Evolutionary conservation across 2,329 filamentous ascomycete genomes (phyloP).

Genomic region (Aspergillus fijiensis): DNA sequence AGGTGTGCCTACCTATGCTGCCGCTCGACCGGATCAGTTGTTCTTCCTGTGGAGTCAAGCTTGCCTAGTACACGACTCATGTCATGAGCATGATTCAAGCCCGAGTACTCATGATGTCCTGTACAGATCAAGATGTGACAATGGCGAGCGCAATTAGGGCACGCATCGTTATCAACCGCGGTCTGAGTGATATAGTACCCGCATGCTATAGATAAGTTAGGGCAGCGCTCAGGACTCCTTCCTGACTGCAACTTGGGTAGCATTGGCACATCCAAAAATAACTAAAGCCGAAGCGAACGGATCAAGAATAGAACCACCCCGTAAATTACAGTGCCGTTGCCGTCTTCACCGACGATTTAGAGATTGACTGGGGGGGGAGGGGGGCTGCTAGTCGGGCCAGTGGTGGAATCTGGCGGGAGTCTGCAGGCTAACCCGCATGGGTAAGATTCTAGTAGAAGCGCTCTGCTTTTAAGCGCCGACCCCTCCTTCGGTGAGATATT

Average conservation of each 20-base stretch:
- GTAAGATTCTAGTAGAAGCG: conserved; percentile 7
- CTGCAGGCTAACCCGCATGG: conserved; percentile 9
- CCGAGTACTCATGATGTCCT: no score
- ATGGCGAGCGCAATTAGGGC: neutral
- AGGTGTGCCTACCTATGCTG: neutral
- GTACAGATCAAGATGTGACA: neutral
- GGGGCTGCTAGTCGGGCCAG: neutral
- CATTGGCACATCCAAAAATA: conserved; percentile 6
- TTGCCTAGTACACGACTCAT: neutral
- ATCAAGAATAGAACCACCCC: neutral
- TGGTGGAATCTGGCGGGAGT: neutral
- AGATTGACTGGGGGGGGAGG: neutral
- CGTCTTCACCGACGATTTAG: neutral
- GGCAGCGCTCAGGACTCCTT: neutral
- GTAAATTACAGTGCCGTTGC: neutral
- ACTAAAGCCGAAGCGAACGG: neutral
- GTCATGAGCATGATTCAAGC: no score
- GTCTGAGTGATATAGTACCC: neutral
- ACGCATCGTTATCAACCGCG: neutral
- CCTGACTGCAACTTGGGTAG: neutral
- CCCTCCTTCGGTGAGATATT: conserved; percentile 8
- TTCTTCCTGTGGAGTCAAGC: neutral
- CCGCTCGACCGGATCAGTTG: neutral
- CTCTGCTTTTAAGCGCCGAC: conserved; percentile 5
- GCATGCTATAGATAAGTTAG: neutral